Evolutionary conservation across 371 early-diverging fungal genomes (phyloP), one percentile per base, ranked within the genome.

Genomic region (Mucor indicus): DNA sequence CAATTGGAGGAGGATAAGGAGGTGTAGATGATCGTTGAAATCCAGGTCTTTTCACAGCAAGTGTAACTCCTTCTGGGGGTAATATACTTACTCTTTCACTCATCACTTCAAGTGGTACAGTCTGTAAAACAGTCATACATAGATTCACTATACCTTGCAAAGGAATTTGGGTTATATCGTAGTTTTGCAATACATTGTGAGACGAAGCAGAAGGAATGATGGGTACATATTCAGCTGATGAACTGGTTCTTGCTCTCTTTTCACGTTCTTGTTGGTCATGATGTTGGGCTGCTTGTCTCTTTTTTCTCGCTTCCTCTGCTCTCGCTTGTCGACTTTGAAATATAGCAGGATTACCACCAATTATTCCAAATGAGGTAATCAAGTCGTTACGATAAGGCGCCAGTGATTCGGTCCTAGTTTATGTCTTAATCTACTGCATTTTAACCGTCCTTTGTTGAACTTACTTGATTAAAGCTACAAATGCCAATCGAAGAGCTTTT

Each of bases 391-490:
- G 54, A 13, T 66, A 57, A 1, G 50, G 13, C 11, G 58, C 17
- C 1, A 72, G 31, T 30, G 48, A 27, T 17, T 76, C 73, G 1
- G 62, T 47, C 44, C 75, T 70, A 31, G 24, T n/a, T 4, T 46
- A 3, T 31, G 11, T 19, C 5, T n/a, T 41, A 17, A 42, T 15
- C 9, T 7, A 21, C 3, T 24, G 12, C 21, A 13, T 33, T 22
- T 44, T 37, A 15, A n/a, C 36, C 15, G 8, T 27, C 5, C 11
- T 23, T 25, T 17, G 24, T 32, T 11, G 17, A 21, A 0, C 27
- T 41, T 64, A 72, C 78, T 70, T 60, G 30, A 79, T 72, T 10
- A 79, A 30, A 25, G 77, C 54, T 10, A 66, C 43, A 36, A 79
- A 57, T 7, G 64, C 65, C 9, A 75, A 39, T 41, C 67, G 64